Evolutionary conservation across 2,329 filamentous ascomycete genomes (phyloP).

Genomic region (Akanthomyces lecanii): DNA sequence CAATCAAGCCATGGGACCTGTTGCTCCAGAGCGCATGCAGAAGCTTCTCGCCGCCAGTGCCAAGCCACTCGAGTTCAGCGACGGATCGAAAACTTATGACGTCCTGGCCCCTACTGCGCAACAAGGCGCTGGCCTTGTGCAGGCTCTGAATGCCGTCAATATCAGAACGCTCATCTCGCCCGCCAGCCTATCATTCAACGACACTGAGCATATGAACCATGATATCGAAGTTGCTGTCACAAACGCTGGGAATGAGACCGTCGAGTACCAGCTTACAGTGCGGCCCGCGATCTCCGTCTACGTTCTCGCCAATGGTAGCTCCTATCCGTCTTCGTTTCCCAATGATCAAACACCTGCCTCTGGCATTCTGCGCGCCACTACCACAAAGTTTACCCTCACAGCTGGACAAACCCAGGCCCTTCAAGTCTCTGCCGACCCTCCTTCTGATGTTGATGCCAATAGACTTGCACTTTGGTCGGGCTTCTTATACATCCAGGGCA

Average conservation of each 20-base stretch:
- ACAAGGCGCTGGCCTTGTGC: slow-evolving; percentile 51
- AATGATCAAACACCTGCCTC: slow-evolving; percentile 38
- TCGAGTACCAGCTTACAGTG: slow-evolving; percentile 50
- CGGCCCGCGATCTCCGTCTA: slow-evolving; percentile 50
- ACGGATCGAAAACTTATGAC: slow-evolving; percentile 32
- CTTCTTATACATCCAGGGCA: slow-evolving; percentile 37
- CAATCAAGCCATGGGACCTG: slow-evolving; percentile 46
- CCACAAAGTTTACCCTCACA: slow-evolving; percentile 39
- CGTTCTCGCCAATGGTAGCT: slow-evolving; percentile 34
- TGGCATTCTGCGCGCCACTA: slow-evolving; percentile 40
- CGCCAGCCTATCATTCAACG: slow-evolving; percentile 53
- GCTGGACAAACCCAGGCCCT: slow-evolving; percentile 41
- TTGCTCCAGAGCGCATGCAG: slow-evolving; percentile 46
- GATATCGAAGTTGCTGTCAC: slow-evolving; percentile 49
- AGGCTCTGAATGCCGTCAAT: slow-evolving; percentile 50
- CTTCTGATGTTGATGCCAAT: slow-evolving; percentile 32
- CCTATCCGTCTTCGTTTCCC: slow-evolving; percentile 40
- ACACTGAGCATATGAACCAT: slow-evolving; percentile 50
- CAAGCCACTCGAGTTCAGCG: slow-evolving; percentile 46
- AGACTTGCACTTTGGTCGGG: slow-evolving; percentile 40
- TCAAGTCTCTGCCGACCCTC: slow-evolving; percentile 43
- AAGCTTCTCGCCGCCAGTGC: slow-evolving; percentile 47
- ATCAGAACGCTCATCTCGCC: slow-evolving; percentile 44
- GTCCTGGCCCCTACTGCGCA: slow-evolving; percentile 53
- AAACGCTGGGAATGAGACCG: slow-evolving; percentile 45